Evolutionary conservation across 2,329 filamentous ascomycete genomes (phyloP), one percentile per base, ranked within the genome.

Genomic region (Cordyceps javanica): DNA sequence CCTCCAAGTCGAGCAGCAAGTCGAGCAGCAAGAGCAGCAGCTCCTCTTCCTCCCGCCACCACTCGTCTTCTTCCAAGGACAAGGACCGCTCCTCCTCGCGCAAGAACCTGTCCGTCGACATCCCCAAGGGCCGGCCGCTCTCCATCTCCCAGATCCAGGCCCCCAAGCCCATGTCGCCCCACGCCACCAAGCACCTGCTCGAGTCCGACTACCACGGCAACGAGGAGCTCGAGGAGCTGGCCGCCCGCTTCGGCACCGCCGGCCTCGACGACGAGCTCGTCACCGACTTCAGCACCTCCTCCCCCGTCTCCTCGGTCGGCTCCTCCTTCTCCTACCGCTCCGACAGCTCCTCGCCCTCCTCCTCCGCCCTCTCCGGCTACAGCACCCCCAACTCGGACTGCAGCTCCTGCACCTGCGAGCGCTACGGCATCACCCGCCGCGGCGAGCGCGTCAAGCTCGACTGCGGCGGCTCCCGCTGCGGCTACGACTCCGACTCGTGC

Each of bases 381-480:
- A 91, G 90, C 79, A 89, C 86, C 61, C 88, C 88, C 62, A 81
- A 81, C 74, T 91, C 88, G 54, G 89, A 88, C 68, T 86, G 85
- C 75, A 87, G 82, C 68, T 82, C 82, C 72, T 97, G 94, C 85
- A 91, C 88, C 63, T 97, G 93, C 77, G 91, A 97, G 75, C 90
- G 92, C 77, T 97, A 94, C 79, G 93, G 92, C 67, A 96, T 97
- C 79, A 97, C 92, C 63, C 89, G 91, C 76, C 87, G 88, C 73
- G 91, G 92, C 70, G 89, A 95, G 74, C 87, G 92, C 68, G 89
- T 97, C 82, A 94, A 93, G 83, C 86, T 97, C 73, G 92, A 97
- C 83, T 97, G 93, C 70, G 91, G 91, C 66, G 93, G 93, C 65
- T 80, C 86, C 61, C 87, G 90, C 71, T 97, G 93, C 76, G 90